These are phyloP conservation scores for Leccinum disarticulatum DNA, from an alignment of 768 basidiomycete species.

Conservation along the genomic window DNA sequence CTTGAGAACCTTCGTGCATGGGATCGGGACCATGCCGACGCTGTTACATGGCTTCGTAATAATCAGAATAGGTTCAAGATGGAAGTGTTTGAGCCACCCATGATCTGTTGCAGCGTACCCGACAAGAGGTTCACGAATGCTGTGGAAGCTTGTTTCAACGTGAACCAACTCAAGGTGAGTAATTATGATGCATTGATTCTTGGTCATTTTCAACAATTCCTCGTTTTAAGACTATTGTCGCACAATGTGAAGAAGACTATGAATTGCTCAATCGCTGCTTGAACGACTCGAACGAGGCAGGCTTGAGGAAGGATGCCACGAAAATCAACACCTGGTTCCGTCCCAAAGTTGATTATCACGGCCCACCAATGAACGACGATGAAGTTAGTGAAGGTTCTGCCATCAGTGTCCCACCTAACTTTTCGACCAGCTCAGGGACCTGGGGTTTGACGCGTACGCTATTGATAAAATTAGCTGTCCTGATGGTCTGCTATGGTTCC, in stretches of 20 bases:
- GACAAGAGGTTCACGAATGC: conserved; percentile 60
- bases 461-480: conserved; percentile 81
- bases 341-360: conserved; percentile 35
- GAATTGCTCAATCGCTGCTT: conserved; percentile 63
- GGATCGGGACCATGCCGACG: conserved; percentile 62
- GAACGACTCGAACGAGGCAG: conserved; percentile 58
- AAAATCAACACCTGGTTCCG: conserved; percentile 71
- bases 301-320: conserved; percentile 46
- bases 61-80: conserved; percentile 69
- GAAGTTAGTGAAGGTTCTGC: conserved; percentile 45
- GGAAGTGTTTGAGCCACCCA: conserved; percentile 84
- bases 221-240: conserved; percentile 70
- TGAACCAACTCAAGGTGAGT: conserved; percentile 61
- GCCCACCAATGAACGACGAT: conserved; percentile 58
- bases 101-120: conserved; percentile 68
- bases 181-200: not conserved
- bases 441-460: conserved; percentile 82
- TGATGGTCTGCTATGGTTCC: conserved; percentile 67
- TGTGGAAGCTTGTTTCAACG: conserved; percentile 71
- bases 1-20: conserved; percentile 49
- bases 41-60: conserved; percentile 70
- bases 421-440: conserved; percentile 46
- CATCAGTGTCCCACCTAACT: not conserved
- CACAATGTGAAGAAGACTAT: conserved; percentile 82
- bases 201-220: not conserved